Conservation (phyloP, 495 filamentous ascomycete species). For the Lasiosphaeriaceae sp. region DNA sequence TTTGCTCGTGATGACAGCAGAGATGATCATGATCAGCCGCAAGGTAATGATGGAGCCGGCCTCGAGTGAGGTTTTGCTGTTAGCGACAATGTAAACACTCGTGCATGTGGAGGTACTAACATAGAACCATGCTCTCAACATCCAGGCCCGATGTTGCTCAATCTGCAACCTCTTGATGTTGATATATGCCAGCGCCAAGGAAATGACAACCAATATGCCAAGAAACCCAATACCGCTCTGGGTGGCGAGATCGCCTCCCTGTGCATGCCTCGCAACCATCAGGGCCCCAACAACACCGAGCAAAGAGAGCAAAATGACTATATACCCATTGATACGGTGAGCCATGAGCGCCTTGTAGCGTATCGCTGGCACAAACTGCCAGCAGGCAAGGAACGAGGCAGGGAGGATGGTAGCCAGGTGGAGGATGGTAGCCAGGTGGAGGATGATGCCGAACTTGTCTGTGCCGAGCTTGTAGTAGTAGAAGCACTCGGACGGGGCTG, state of each 20-base stretch:
- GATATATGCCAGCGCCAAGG: slow-evolving; percentile 39
- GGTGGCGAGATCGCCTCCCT: slow-evolving; percentile 42
- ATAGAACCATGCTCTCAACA: slow-evolving; percentile 48
- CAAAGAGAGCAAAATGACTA: slow-evolving; percentile 41
- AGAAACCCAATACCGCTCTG: slow-evolving; percentile 35
- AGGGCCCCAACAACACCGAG: slow-evolving; percentile 39
- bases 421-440: no score
- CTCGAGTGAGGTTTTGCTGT: slow-evolving; percentile 4
- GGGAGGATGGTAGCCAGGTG: slow-evolving; percentile 49
- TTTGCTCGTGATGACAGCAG: slow-evolving; percentile 23
- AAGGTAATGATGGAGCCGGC: slow-evolving; percentile 47
- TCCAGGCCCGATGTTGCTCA: slow-evolving; percentile 57
- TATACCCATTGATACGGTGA: slow-evolving; percentile 54
- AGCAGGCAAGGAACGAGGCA: slow-evolving; percentile 40
- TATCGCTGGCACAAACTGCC: slow-evolving; percentile 52
- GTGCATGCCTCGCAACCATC: slow-evolving; percentile 39
- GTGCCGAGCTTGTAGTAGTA: slow-evolving; percentile 35
- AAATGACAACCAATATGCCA: slow-evolving; percentile 31
- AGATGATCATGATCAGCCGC: slow-evolving; percentile 38
- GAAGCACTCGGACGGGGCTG: slow-evolving; percentile 33
- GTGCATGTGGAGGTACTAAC: slow-evolving; percentile 28
- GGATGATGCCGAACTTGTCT: slow-evolving; percentile 41
- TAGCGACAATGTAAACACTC: no score
- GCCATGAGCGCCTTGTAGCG: slow-evolving; percentile 41
- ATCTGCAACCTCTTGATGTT: slow-evolving; percentile 54